phyloP scores from a whole-genome alignment of 176 grass and related monocot genomes.

The Rhynchospora pubera region DNA sequence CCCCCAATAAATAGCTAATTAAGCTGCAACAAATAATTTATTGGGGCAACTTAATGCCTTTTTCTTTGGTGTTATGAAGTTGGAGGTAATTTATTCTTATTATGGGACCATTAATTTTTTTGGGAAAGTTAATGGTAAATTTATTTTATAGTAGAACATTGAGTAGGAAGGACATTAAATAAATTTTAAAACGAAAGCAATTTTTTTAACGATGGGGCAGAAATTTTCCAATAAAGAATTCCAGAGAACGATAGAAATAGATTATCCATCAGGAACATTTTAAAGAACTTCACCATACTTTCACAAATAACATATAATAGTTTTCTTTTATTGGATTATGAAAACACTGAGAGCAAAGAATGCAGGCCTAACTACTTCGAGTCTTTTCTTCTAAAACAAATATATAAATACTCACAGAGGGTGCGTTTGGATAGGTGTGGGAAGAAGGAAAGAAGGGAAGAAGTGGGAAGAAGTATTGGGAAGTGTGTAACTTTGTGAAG shows the following conservation, averaged over 20 bases:
- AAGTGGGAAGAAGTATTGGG: too few relatives aligned
- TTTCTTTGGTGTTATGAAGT: background rate
- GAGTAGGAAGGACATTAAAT: background rate
- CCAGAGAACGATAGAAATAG: background rate
- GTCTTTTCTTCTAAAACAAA: too few relatives aligned
- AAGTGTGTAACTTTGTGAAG: too few relatives aligned
- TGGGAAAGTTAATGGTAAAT: background rate
- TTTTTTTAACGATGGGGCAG: background rate
- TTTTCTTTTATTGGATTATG: too few relatives aligned
- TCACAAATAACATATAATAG: background rate
- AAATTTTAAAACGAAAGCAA: background rate
- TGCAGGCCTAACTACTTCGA: too few relatives aligned
- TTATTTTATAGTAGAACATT: background rate
- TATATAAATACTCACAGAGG: too few relatives aligned
- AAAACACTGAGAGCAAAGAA: background rate
- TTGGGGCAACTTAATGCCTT: background rate
- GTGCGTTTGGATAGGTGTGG: too few relatives aligned
- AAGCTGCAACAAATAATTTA: background rate
- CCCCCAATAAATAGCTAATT: background rate
- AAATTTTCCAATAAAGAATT: background rate
- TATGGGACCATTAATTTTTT: background rate
- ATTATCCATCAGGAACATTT: background rate
- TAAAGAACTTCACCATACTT: background rate
- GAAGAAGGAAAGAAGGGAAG: too few relatives aligned
- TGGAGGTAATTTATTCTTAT: background rate